Conservation (phyloP, 2,329 filamentous ascomycete genomes). For the Coniella lustricola region DNA sequence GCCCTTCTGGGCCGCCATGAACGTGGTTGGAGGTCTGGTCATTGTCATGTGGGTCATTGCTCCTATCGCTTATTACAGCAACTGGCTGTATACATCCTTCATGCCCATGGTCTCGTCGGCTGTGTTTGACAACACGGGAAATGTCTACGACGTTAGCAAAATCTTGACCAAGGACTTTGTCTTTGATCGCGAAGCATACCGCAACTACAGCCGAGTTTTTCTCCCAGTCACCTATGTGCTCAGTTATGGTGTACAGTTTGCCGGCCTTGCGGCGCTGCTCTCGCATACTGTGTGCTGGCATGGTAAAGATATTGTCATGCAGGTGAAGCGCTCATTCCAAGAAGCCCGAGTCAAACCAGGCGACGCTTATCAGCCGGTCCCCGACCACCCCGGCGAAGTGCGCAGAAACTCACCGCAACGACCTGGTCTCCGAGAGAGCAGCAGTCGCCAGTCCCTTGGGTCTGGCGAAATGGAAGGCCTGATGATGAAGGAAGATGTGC, state of each 20-base stretch:
- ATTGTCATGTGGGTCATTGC: slow-evolving; percentile 81
- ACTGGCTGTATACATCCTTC: slow-evolving; percentile 73
- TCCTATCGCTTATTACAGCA: slow-evolving; percentile 73
- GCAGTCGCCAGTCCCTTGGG: slow-evolving; percentile 19
- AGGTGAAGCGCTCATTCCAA: slow-evolving; percentile 63
- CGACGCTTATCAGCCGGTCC: slow-evolving; percentile 44
- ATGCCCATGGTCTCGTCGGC: slow-evolving; percentile 80
- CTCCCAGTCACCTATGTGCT: slow-evolving; percentile 81
- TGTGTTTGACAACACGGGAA: slow-evolving; percentile 79
- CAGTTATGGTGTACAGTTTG: slow-evolving; percentile 82
- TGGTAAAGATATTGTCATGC: slow-evolving; percentile 71
- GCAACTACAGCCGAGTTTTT: slow-evolving; percentile 76
- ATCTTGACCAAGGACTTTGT: slow-evolving; percentile 72
- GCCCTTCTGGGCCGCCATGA: slow-evolving; percentile 80
- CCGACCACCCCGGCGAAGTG: slow-evolving; percentile 14
- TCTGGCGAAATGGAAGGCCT: slow-evolving; percentile 44
- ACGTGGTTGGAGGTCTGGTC: slow-evolving; percentile 72
- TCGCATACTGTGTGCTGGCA: slow-evolving; percentile 83
- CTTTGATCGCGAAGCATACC: slow-evolving; percentile 70
- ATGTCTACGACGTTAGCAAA: slow-evolving; percentile 72
- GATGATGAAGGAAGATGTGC: slow-evolving; percentile 70
- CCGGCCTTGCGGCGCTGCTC: slow-evolving; percentile 69
- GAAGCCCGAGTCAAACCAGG: slow-evolving; percentile 50
- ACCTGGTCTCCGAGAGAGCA: not conserved
- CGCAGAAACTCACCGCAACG: slow-evolving; percentile 10